Evolutionary conservation across 2,329 filamentous ascomycete genomes (phyloP).

Genomic region (Didymella lethalis): DNA sequence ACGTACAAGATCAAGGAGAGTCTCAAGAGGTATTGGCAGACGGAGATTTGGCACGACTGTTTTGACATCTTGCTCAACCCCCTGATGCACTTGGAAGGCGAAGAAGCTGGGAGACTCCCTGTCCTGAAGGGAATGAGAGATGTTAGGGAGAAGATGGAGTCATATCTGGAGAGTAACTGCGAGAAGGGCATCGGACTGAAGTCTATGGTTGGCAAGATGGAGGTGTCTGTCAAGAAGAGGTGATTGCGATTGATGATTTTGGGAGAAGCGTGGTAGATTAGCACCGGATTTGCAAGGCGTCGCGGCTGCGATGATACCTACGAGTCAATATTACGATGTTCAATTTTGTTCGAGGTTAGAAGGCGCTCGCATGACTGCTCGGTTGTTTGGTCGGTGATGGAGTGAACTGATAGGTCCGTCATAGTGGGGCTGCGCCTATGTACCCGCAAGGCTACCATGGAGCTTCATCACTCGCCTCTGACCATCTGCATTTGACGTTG

Average conservation of each 20-base stretch:
- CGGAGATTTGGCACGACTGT: slow-evolving; percentile 82
- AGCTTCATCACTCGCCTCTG: slow-evolving; percentile 30
- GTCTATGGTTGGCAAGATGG: slow-evolving; percentile 67
- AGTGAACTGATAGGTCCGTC: slow-evolving; percentile 19
- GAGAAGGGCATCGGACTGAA: slow-evolving; percentile 75
- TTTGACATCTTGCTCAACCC: slow-evolving; percentile 92
- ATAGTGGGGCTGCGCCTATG: slow-evolving; percentile 24
- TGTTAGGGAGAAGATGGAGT: slow-evolving; percentile 81
- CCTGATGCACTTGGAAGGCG: slow-evolving; percentile 67
- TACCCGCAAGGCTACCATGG: slow-evolving; percentile 32
- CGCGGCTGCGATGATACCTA: slow-evolving; percentile 18
- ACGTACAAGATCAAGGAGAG: slow-evolving; percentile 82
- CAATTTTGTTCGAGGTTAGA: neutral
- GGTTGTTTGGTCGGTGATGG: neutral
- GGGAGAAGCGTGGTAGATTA: neutral
- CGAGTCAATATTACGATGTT: slow-evolving; percentile 7
- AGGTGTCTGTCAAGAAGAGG: slow-evolving; percentile 66
- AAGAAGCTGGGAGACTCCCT: slow-evolving; percentile 74
- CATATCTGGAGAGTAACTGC: slow-evolving; percentile 79
- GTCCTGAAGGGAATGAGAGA: slow-evolving; percentile 72
- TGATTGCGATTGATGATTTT: slow-evolving; percentile 30
- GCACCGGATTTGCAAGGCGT: slow-evolving; percentile 25
- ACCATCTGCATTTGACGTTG: slow-evolving; percentile 22
- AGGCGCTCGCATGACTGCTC: neutral
- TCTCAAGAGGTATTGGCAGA: slow-evolving; percentile 96